Base-by-base conservation (phyloP, 2,329 filamentous ascomycete genomes). In the Colletotrichum sp. region DNA sequence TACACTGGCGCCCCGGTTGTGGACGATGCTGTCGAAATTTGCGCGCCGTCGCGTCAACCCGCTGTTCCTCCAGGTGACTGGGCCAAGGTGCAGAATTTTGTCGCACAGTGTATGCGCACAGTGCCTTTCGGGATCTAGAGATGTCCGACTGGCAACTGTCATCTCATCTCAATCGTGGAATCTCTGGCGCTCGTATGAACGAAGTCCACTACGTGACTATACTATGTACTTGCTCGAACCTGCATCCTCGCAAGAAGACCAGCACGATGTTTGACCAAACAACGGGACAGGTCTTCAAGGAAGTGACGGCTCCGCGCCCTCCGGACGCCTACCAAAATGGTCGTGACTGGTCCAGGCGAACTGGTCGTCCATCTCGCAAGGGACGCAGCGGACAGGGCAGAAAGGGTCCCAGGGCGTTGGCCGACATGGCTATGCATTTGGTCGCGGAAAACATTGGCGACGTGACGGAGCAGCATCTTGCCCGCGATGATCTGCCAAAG, bases 361-460 rank as follows among this genome's bases (percentile, higher is more conserved):
- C 80, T 5, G 81, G 81, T 75, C 81, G 57, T 49, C 76, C 63
- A 16, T 80, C 28, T 36, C 79, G 28, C 78, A 82, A 57, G 81
- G 72, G 65, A 75, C 81, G 60, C 78, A 79, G 71, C 18, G 75
- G 68, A 21, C 60, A 60, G 26, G 81, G 81, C 36, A 73, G 69
- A 34, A 82, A 79, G 10, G 86, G 86, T 0, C 81, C 84, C 10
- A 82, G 85, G 6, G 82, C 84, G 39, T 79, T 88, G 30, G 80
- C 84, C 21, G 85, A 86, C 44, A 86, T 86, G 81, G 78, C 82
- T n/a, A 83, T 84, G 55, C 81, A 82, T 36, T 79, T 85, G n/a
- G 76, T 86, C 18, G 84, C 83, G 2, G 80, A 84, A 30, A 85
- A 87, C 44, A 81, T 87, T 15, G 83, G 83, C 26, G 79, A 82